Conservation (phyloP, 495 filamentous ascomycete species). For the Aspergillus campestris region DNA sequence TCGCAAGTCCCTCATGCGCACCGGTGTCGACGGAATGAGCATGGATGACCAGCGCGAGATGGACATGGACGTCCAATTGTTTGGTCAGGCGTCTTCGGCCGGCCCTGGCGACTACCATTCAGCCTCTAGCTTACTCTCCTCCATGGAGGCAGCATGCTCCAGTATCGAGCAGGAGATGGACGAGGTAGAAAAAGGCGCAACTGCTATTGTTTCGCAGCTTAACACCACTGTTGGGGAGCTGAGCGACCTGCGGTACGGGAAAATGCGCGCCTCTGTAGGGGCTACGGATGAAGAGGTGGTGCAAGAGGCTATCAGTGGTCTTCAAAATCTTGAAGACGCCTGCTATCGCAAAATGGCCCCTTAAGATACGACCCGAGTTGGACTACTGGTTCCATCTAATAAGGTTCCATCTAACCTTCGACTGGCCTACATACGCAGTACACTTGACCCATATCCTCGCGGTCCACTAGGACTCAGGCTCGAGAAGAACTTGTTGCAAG, state of each 20-base stretch:
- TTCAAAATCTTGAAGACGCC: constrained; percentile 52
- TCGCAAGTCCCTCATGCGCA: constrained; percentile 43
- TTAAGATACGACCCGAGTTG: background rate
- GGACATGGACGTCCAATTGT: constrained; percentile 64
- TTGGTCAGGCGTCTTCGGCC: constrained; percentile 44
- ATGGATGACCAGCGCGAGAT: constrained; percentile 59
- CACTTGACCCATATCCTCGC: no score
- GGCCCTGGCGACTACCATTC: constrained; percentile 44
- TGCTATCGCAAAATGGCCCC: constrained; percentile 37
- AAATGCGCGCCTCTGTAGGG: constrained; percentile 50
- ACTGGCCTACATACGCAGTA: no score
- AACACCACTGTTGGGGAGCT: constrained; percentile 57
- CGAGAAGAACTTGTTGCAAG: no score
- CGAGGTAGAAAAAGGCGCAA: constrained; percentile 55
- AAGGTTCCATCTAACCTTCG: no score
- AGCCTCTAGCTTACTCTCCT: constrained; percentile 53
- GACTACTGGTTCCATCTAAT: no score
- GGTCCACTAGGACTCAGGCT: no score
- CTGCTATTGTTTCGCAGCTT: constrained; percentile 50
- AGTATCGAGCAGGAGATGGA: constrained; percentile 60
- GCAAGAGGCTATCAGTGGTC: constrained; percentile 43
- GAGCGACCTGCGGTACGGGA: constrained; percentile 79
- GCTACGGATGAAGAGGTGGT: constrained; percentile 49
- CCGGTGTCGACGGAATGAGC: constrained; percentile 43
- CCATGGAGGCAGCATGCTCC: constrained; percentile 56